A percentile compares a stretch with the other conserved stretches of the same genome.
These are phyloP conservation scores for Ogataea saltuana DNA, from an alignment of 805 yeast genomes.

Conservation along the genomic window DNA sequence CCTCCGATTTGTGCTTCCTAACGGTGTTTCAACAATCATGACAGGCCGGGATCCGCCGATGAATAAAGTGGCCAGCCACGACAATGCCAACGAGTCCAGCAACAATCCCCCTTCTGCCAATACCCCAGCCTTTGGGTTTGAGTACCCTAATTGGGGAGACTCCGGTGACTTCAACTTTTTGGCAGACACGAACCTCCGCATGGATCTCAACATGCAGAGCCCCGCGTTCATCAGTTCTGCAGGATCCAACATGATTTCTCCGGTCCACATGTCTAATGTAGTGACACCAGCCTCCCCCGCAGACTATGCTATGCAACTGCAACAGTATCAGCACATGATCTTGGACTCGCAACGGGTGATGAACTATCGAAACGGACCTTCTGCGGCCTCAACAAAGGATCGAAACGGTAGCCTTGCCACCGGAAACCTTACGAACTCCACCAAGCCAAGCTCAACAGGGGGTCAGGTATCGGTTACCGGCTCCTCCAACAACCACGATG, in stretches of 20 bases:
- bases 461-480: too few species aligned
- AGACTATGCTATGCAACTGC: conserved; percentile 36
- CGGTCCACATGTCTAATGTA: conserved; percentile 24
- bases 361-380: conserved; percentile 16
- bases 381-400: conserved; percentile 2
- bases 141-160: conserved; percentile 34
- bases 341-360: conserved; percentile 31
- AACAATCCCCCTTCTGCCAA: background rate
- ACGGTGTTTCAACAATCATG: conserved; percentile 2
- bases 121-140: conserved; percentile 25
- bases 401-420: background rate
- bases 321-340: conserved; percentile 36
- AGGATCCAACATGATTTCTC: conserved; percentile 27
- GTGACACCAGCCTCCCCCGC: conserved; percentile 31
- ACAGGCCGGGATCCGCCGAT: conserved; percentile 10
- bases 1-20: too few species aligned
- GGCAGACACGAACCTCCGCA: conserved; percentile 20
- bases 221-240: conserved; percentile 19
- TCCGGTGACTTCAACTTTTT: conserved; percentile 31
- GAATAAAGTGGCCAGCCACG: conserved; percentile 4
- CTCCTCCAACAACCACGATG: too few species aligned
- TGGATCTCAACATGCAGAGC: conserved; percentile 19
- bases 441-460: background rate
- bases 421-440: background rate
- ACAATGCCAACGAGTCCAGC: background rate